These are phyloP conservation scores for Zea mays DNA, from an alignment of 176 grass and related monocot species.

Conservation along the genomic window Zm-B73-REFERENCE-NAM-5.0 NC_050103.1:149333501-149334000, in stretches of 20 bases:
- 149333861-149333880: slow-evolving; percentile 21
- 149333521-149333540: background rate
- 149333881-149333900: slow-evolving; percentile 17
- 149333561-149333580: slow-evolving; percentile 15
- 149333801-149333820: slow-evolving; percentile 50
- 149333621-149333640: background rate
- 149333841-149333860: slow-evolving; percentile 30
- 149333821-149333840: slow-evolving; percentile 43
- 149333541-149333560: background rate
- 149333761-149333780: slow-evolving; percentile 33
- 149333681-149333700: background rate
- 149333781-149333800: slow-evolving; percentile 40
- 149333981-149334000: slow-evolving; percentile 55
- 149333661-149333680: slow-evolving; percentile 17
- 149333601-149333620: background rate
- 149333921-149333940: slow-evolving; percentile 41
- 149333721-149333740: slow-evolving; percentile 39
- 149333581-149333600: background rate
- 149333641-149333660: slow-evolving; percentile 22
- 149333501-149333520: background rate
- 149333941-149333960: slow-evolving; percentile 50
- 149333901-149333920: slow-evolving; percentile 1
- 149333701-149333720: slow-evolving; percentile 1
- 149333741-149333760: slow-evolving; percentile 32
- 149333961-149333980: background rate